These are phyloP conservation scores for Conoideocrella luteorostrata DNA, from an alignment of 2,329 filamentous ascomycete species.

Conservation along the genomic window DNA sequence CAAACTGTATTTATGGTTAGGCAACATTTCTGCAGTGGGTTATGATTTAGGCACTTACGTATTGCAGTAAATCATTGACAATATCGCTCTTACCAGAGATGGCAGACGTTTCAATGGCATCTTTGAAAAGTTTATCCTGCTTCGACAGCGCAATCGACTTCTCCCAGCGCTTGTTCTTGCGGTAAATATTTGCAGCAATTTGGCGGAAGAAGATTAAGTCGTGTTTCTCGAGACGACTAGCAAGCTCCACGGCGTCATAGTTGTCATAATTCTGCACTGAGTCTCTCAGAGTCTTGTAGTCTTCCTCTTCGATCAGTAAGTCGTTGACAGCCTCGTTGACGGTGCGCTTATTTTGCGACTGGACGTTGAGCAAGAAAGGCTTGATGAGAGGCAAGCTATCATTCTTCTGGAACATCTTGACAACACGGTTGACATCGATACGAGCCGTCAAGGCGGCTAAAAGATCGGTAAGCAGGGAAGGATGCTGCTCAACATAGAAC, in stretches of 20 bases:
- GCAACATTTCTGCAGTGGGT: too few species aligned
- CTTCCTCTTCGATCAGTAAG: slow-evolving; percentile 94
- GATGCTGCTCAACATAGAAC: slow-evolving; percentile 97
- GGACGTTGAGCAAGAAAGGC: slow-evolving; percentile 94
- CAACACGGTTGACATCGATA: slow-evolving; percentile 97
- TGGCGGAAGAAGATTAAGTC: slow-evolving; percentile 99
- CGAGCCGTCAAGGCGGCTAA: slow-evolving; percentile 86
- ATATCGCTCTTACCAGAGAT: slow-evolving; percentile 86
- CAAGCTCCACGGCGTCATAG: slow-evolving; percentile 91
- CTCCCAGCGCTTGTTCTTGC: slow-evolving; percentile 99
- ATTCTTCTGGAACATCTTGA: slow-evolving; percentile 97
- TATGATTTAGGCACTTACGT: slow-evolving; percentile 60
- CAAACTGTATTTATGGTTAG: too few species aligned
- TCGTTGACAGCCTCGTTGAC: slow-evolving; percentile 99
- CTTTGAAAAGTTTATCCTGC: slow-evolving; percentile 99
- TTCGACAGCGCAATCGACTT: slow-evolving; percentile 97
- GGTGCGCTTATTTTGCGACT: slow-evolving; percentile 93
- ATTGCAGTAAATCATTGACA: slow-evolving; percentile 91
- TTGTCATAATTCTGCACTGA: slow-evolving; percentile 99
- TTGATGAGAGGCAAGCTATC: slow-evolving; percentile 98
- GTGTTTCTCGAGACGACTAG: slow-evolving; percentile 89
- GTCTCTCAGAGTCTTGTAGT: slow-evolving; percentile 96
- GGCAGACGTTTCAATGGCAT: slow-evolving; percentile 95
- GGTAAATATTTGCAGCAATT: slow-evolving; percentile 96
- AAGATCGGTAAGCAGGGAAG: slow-evolving; percentile 89